Conservation (phyloP, 768 basidiomycete species). For the Hericium coralloides region DNA sequence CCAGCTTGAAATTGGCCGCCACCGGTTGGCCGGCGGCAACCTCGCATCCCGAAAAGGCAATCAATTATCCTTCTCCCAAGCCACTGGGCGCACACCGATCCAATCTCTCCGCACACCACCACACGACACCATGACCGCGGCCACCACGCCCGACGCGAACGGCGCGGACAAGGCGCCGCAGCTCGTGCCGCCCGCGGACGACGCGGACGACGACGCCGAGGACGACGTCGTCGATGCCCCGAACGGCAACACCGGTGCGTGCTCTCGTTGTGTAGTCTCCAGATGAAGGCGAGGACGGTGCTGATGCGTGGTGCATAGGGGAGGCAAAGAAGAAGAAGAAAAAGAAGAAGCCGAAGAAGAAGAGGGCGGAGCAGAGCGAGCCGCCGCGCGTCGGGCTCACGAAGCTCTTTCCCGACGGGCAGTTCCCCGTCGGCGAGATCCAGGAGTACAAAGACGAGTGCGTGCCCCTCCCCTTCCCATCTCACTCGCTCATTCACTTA, state of each 20-base stretch:
- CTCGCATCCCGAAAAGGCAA: too few species aligned
- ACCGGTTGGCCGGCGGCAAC: too few species aligned
- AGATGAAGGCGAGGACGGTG: not conserved
- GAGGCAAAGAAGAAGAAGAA: slow-evolving; percentile 83
- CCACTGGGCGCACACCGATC: too few species aligned
- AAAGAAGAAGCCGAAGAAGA: slow-evolving; percentile 85
- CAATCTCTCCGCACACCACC: not conserved
- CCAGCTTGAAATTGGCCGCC: too few species aligned
- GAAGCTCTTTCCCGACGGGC: slow-evolving; percentile 80
- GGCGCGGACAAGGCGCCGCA: slow-evolving; percentile 12
- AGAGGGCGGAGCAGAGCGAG: slow-evolving; percentile 74
- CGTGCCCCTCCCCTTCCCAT: slow-evolving; percentile 22
- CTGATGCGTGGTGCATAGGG: slow-evolving; percentile 20
- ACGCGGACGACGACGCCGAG: slow-evolving; percentile 25
- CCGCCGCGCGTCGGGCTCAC: slow-evolving; percentile 86
- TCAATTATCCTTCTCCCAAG: too few species aligned
- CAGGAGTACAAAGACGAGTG: slow-evolving; percentile 90
- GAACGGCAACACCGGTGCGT: slow-evolving; percentile 21
- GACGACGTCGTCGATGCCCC: slow-evolving; percentile 21
- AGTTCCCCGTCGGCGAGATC: slow-evolving; percentile 87
- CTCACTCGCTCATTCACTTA: not conserved
- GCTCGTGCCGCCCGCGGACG: slow-evolving; percentile 11
- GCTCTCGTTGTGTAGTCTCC: not conserved
- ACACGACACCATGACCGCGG: slow-evolving; percentile 4
- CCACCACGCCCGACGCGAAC: not conserved